Percentiles rank a stretch among this genome's conserved stretches.
Evolutionary conservation across 345 rosid genomes (phyloP).

Genomic region (Aquilaria yunnanensis): DNA sequence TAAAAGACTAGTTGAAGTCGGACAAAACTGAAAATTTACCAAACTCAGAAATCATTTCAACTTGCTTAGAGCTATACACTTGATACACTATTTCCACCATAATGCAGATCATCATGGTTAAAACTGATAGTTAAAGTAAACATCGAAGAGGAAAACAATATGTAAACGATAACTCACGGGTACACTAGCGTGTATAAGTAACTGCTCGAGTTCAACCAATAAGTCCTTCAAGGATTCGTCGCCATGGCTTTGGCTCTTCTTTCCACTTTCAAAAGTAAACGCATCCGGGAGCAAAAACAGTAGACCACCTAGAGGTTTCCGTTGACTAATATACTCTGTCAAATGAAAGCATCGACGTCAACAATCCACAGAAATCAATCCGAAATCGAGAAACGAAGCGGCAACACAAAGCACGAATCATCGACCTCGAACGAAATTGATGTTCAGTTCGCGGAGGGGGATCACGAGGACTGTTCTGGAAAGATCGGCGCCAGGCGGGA

Average conservation of each 20-base stretch:
- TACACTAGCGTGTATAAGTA: slow-evolving; percentile 61
- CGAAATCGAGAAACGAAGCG: not conserved
- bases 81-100: no score
- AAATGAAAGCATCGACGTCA: not conserved
- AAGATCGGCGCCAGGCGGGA: slow-evolving; percentile 74
- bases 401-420: not conserved
- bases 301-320: slow-evolving; percentile 76
- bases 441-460: slow-evolving; percentile 70
- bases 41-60: no score
- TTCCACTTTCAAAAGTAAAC: slow-evolving; percentile 44
- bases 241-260: slow-evolving; percentile 22
- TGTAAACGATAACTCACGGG: slow-evolving; percentile 51
- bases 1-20: no score
- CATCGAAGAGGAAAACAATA: no score
- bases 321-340: slow-evolving; percentile 64
- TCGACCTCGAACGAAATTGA: slow-evolving; percentile 60
- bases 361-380: not conserved
- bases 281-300: slow-evolving; percentile 77
- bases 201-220: slow-evolving; percentile 58
- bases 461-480: slow-evolving; percentile 82
- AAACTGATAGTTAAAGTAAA: no score
- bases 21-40: no score
- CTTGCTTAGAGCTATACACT: no score
- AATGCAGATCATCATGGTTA: no score
- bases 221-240: slow-evolving; percentile 33